Percentiles rank a stretch among this genome's conserved stretches.
These are phyloP conservation scores for Trametes maxima DNA, from an alignment of 768 basidiomycete species.

Conservation along the genomic window DNA sequence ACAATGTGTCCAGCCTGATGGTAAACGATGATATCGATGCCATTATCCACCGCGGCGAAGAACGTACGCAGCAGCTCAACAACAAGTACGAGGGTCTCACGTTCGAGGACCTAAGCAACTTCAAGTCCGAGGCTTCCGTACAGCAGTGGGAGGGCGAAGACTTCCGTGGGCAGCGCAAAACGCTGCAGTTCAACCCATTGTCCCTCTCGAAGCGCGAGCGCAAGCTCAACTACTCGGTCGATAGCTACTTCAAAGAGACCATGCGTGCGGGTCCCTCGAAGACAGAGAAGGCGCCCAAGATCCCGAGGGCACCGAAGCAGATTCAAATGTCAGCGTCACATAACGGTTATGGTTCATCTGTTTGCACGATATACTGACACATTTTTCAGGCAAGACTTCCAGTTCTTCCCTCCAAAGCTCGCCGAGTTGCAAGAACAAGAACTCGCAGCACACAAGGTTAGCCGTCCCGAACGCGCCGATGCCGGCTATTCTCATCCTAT, in stretches of 20 bases:
- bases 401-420: slow-evolving; percentile 88
- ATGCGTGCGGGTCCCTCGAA: slow-evolving; percentile 80
- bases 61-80: slow-evolving; percentile 84
- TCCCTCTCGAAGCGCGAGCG: slow-evolving; percentile 93
- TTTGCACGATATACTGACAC: slow-evolving; percentile 1
- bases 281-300: slow-evolving; percentile 77
- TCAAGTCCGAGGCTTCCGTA: slow-evolving; percentile 90
- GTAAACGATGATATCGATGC: slow-evolving; percentile 92
- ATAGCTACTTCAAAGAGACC: slow-evolving; percentile 93
- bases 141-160: slow-evolving; percentile 98
- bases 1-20: slow-evolving; percentile 49
- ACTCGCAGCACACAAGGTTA: slow-evolving; percentile 75
- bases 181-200: slow-evolving; percentile 73
- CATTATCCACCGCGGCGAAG: slow-evolving; percentile 90
- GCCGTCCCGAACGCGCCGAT: neutral
- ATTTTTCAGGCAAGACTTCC: slow-evolving; percentile 81
- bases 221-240: slow-evolving; percentile 92
- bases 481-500: neutral
- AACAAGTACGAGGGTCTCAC: slow-evolving; percentile 92
- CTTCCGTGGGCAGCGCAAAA: slow-evolving; percentile 71
- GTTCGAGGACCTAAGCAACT: slow-evolving; percentile 94
- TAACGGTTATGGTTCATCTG: neutral
- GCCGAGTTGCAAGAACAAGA: slow-evolving; percentile 86
- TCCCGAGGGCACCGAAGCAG: slow-evolving; percentile 88
- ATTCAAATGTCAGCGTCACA: slow-evolving; percentile 63